Conservation (phyloP, 768 basidiomycete genomes). For the Auricularia heimuer region DNA sequence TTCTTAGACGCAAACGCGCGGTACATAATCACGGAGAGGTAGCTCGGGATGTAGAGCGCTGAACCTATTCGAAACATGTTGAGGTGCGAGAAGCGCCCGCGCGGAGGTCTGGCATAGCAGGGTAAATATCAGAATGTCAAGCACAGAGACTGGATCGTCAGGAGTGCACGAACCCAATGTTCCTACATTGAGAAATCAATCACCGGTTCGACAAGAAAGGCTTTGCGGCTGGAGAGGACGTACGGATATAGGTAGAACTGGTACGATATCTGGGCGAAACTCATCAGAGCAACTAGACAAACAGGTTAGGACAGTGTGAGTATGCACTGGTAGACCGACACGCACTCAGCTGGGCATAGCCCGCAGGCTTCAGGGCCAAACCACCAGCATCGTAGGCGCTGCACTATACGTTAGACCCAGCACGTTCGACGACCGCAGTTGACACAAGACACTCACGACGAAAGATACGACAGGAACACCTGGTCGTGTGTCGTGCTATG, state of each 20-base stretch:
- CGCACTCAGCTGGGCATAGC: conserved; percentile 84
- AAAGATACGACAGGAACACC: conserved; percentile 83
- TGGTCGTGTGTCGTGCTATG: conserved; percentile 89
- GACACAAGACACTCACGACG: conserved; percentile 48
- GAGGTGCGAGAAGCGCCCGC: conserved; percentile 73
- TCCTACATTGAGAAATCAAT: conserved; percentile 14
- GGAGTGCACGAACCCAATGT: conserved; percentile 22
- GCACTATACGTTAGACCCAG: background rate
- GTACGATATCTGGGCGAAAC: conserved; percentile 84
- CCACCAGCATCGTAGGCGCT: conserved; percentile 83
- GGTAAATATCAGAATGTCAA: background rate
- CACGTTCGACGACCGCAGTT: conserved; percentile 3
- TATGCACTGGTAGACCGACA: conserved; percentile 15
- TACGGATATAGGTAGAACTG: conserved; percentile 88
- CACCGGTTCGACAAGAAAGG: background rate
- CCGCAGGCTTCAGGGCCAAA: conserved; percentile 77
- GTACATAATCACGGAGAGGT: conserved; percentile 68
- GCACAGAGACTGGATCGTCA: background rate
- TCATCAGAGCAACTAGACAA: conserved; percentile 78
- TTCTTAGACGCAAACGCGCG: conserved; percentile 47
- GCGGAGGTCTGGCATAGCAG: conserved; percentile 46
- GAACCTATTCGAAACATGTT: conserved; percentile 88
- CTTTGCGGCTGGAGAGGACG: conserved; percentile 21
- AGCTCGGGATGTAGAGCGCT: conserved; percentile 79
- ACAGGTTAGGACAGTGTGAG: conserved; percentile 2